phyloP scores from a whole-genome alignment of 768 basidiomycete species.

The Nevesoporus exiguus region DNA sequence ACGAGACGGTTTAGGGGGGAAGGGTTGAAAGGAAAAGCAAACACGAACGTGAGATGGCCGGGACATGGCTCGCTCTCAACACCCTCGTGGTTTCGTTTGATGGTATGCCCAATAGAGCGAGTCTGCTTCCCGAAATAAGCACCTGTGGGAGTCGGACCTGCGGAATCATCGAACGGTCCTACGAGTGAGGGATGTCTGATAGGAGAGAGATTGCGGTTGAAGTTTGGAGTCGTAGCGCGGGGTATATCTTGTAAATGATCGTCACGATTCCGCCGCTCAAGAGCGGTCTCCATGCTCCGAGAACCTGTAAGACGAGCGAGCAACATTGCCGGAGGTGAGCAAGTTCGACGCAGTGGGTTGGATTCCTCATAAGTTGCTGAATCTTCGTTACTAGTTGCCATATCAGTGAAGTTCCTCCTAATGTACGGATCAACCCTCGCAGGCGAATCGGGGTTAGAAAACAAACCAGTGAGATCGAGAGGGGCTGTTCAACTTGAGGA shows the following conservation, averaged over 20 bases:
- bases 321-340: background rate
- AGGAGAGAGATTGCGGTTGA: constrained; percentile 15
- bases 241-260: background rate
- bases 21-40: background rate
- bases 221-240: background rate
- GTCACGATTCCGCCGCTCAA: background rate
- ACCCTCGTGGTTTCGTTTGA: background rate
- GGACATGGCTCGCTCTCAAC: constrained; percentile 2
- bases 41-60: constrained; percentile 11
- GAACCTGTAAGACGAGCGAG: background rate
- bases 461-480: constrained; percentile 11
- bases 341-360: background rate
- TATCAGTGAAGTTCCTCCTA: background rate
- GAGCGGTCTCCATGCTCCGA: background rate
- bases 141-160: background rate
- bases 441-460: background rate
- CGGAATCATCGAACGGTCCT: constrained; percentile 4
- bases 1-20: constrained; percentile 7
- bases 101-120: background rate
- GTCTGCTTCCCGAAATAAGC: background rate
- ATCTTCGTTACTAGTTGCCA: background rate
- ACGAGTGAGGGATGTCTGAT: constrained; percentile 12
- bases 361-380: background rate
- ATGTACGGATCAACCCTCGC: background rate
- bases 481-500: background rate